Evolutionary conservation across 1,284 basidiomycete species (phyloP), one percentile per base, ranked within the genome.

Genomic region (Cronartium quercuum): DNA sequence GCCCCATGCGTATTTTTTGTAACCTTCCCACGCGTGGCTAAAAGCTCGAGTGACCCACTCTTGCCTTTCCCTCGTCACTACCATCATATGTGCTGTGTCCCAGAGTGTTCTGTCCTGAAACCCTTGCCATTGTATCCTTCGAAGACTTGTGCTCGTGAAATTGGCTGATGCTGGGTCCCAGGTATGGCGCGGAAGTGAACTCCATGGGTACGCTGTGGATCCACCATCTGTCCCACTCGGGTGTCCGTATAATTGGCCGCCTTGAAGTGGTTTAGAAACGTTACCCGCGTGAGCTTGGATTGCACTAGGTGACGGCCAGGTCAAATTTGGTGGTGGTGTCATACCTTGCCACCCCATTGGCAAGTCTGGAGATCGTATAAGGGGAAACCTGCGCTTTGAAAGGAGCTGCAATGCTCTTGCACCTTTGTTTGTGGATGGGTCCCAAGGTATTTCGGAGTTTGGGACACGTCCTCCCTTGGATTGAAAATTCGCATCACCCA

Each of bases 11-110:
- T 35, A 58, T 64, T 62, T 62, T 64, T 75, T 75, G 66, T 75
- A 75, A 24, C 60, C 73, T 68, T 75, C 66, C 73, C 73, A 75
- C 40, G 73, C 38, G 47, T 75, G 73, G 35, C 66, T 67, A 42
- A 75, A 75, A 34, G 66, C 73, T 24, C 73, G 66, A 41, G 40
- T 41, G 42, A 75, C 41, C 73, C 73, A 75, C 29, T 68, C 66
- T 10, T 38, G 58, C n/a, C 66, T 62, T 55, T 68, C 29, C 44
- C 42, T 75, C 2, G 10, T 55, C 58, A 51, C 60, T 29, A 55
- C 38, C 40, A 38, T 60, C 37, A 35, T 24, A 35, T 62, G 60
- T 34, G 29, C 18, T 35, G 21, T 51, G n/a, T 75, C 58, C 71
- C 71, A 75, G 34, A 55, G 57, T 35, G 47, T 61, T 37, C 47